Evolutionary conservation across 768 basidiomycete genomes (phyloP), one percentile per base, ranked within the genome.

Genomic region (Tephrocybe sp.): DNA sequence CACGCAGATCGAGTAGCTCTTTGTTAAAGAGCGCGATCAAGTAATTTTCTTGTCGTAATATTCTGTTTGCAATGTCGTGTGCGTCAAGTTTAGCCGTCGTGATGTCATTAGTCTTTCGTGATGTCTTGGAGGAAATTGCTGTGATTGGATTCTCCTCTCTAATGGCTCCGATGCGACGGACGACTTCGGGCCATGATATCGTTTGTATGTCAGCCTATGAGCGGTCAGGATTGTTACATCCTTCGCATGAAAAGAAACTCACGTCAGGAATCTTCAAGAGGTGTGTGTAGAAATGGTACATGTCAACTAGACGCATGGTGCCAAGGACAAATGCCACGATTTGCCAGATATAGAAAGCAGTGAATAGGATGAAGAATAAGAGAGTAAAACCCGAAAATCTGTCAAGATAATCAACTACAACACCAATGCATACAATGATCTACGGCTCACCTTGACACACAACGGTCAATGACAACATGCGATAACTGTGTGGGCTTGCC

Each of bases 41-140:
- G 64, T 98, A 99, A 69, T 99, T 99, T 64, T 98, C 97, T 65
- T 98, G 92, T 26, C 97, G 82, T 83, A 99, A 81, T 60, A 99
- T 98, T 44, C 97, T 87, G 64, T 98, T 98, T 4, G 96, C 96
- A 45, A 98, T 84, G 68, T 98, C 96, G 64, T 99, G 97, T 2
- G 96, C 97, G 59, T 99, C 97, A 6, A 99, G 82, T 64, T 91
- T 91, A 39, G 92, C 90, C 1, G 83, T 86, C 9, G 85, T 77
- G 4, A 86, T 80, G 54, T 86, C 79, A 56, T 83, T 80, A 0
- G 74, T 71, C 41, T 67, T 72, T 41, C 74, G 71, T 4, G 74
- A 66, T 35, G 51, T 72, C 57, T 78, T 75, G 3, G 86, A 88
- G 0, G 90, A 89, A 4, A 93, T 74, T 2, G 92, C 92, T 0